These are phyloP conservation scores for Microbotryum intermedium DNA, from an alignment of 1,284 basidiomycete species.

Conservation along the genomic window DNA sequence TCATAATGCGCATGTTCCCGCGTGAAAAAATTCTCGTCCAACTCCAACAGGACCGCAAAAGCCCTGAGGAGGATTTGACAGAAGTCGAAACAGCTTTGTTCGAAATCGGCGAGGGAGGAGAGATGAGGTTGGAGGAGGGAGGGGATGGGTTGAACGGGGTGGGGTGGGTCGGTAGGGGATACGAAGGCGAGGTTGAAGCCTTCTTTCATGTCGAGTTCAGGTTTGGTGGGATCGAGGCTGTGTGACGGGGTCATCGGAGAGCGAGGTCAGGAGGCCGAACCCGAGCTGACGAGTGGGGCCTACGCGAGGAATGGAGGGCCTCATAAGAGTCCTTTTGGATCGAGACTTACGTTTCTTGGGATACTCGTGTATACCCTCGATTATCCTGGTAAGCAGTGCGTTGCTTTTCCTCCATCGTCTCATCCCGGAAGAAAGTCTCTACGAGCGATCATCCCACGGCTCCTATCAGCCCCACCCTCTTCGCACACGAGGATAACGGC, in stretches of 20 bases:
- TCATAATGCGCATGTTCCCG: constrained; percentile 5
- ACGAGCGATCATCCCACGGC: background rate
- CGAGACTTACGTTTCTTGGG: constrained; percentile 15
- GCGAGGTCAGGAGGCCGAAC: background rate
- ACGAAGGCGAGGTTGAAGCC: constrained; percentile 24
- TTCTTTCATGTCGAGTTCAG: constrained; percentile 24
- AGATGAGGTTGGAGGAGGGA: constrained; percentile 3
- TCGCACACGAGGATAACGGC: too few species aligned
- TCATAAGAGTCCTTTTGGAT: background rate
- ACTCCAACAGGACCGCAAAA: constrained; percentile 19
- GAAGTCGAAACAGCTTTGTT: constrained; percentile 19
- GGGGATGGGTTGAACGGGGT: constrained; percentile 16
- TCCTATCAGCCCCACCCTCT: background rate
- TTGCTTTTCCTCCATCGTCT: constrained; percentile 18
- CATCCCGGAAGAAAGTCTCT: constrained; percentile 23
- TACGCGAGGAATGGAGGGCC: background rate
- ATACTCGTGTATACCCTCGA: constrained; percentile 20
- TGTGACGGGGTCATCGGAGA: background rate
- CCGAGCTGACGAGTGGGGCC: background rate
- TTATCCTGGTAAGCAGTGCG: constrained; percentile 14
- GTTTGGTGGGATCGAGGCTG: constrained; percentile 20
- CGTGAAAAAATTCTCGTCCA: constrained; percentile 12
- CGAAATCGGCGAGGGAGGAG: constrained; percentile 9
- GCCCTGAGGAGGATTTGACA: constrained; percentile 25
- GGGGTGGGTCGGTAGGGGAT: background rate